Evolutionary conservation across 1,139 yeast species (phyloP).

Genomic region (Yamadazyma epiphylla): DNA sequence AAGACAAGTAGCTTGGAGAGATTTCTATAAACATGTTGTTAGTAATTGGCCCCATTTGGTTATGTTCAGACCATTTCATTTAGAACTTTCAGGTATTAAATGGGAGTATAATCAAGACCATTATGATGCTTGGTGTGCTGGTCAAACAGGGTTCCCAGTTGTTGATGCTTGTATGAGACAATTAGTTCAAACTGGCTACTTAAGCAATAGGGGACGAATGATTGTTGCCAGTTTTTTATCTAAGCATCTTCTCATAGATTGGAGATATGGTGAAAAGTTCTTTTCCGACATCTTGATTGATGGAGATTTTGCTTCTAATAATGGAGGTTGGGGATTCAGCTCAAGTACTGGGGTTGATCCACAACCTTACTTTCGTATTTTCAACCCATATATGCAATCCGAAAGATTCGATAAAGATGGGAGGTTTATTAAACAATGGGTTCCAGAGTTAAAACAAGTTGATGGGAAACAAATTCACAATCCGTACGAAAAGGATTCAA

Average conservation of each 20-base stretch:
- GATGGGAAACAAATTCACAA: constrained; percentile 30
- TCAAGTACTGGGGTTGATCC: constrained; percentile 51
- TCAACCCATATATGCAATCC: constrained; percentile 51
- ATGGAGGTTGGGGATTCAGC: constrained; percentile 58
- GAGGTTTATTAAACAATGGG: constrained; percentile 44
- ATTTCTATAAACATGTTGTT: constrained; percentile 48
- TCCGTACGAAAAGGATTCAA: constrained; percentile 24
- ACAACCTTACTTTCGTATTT: constrained; percentile 54
- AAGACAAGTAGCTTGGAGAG: constrained; percentile 57
- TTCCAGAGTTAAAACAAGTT: constrained; percentile 41
- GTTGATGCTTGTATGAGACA: constrained; percentile 58
- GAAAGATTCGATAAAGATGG: constrained; percentile 47
- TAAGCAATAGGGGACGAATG: constrained; percentile 54
- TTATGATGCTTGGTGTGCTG: constrained; percentile 47
- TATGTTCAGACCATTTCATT: constrained; percentile 48
- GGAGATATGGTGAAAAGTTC: constrained; percentile 53
- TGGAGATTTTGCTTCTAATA: constrained; percentile 51
- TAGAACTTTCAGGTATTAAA: constrained; percentile 31
- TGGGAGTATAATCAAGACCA: constrained; percentile 41
- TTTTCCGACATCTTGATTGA: constrained; percentile 48
- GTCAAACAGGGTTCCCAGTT: constrained; percentile 52
- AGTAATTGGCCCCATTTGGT: constrained; percentile 48
- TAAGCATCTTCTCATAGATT: constrained; percentile 51
- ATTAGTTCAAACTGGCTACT: constrained; percentile 45
- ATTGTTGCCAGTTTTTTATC: constrained; percentile 48